A percentile compares a stretch with the other conserved stretches of the same genome.
Evolutionary conservation across 805 yeast species (phyloP).

Genomic region (Metschnikowia shivogae): DNA sequence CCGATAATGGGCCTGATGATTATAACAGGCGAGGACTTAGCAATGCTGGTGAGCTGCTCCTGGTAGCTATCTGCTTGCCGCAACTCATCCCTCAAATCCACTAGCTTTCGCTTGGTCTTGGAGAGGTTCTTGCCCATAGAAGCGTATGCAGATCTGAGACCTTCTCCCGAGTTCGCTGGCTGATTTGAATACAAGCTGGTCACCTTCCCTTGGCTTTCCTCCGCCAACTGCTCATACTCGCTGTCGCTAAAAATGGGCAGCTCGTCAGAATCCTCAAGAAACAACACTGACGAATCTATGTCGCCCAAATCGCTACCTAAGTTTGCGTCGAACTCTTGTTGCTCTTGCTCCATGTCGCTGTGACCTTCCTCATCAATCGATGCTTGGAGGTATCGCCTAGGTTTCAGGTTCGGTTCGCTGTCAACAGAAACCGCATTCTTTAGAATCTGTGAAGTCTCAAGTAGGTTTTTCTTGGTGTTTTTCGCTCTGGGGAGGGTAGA

Average conservation of each 20-base stretch:
- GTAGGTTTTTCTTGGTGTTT: constrained; percentile 13
- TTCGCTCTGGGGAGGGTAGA: background rate
- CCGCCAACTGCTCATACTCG: constrained; percentile 18
- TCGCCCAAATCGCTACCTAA: constrained; percentile 2
- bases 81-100: constrained; percentile 57
- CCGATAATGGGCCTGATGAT: constrained; percentile 85
- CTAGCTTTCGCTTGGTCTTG: constrained; percentile 61
- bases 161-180: constrained; percentile 67
- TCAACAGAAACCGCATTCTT: constrained; percentile 19
- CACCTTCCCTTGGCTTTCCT: constrained; percentile 33
- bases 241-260: constrained; percentile 1
- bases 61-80: constrained; percentile 62
- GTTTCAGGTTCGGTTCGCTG: constrained; percentile 20
- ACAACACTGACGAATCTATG: constrained; percentile 22
- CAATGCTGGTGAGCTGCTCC: constrained; percentile 62
- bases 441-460: constrained; percentile 26
- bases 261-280: constrained; percentile 23
- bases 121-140: constrained; percentile 65
- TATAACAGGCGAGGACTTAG: constrained; percentile 75
- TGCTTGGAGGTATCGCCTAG: constrained; percentile 27
- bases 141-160: constrained; percentile 68
- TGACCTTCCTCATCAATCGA: constrained; percentile 31
- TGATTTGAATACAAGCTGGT: constrained; percentile 82
- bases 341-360: constrained; percentile 15
- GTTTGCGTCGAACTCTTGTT: background rate